Percentiles rank a stretch among this genome's conserved stretches.
These are phyloP conservation scores for Fraxinus paxiana DNA, from an alignment of 305 asterid genomes.

Conservation along the genomic window DNA sequence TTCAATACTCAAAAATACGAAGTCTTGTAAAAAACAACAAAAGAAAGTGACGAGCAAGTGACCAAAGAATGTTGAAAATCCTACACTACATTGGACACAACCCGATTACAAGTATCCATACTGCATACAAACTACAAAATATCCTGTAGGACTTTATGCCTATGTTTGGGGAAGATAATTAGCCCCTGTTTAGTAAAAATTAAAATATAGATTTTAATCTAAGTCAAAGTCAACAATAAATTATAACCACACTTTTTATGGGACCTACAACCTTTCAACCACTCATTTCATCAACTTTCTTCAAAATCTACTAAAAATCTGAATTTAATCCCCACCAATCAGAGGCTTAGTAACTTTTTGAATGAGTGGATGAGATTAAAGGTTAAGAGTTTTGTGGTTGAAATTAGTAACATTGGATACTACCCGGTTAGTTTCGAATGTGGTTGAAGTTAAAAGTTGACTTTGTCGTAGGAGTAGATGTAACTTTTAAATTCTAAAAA, in stretches of 20 bases:
- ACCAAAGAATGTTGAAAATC: neutral
- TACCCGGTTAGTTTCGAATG: neutral
- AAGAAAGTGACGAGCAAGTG: neutral
- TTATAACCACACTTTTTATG: neutral
- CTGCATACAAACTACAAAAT: neutral
- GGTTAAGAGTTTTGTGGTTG: neutral
- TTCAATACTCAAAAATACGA: neutral
- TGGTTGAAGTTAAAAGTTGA: neutral
- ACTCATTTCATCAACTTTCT: neutral
- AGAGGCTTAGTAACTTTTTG: neutral
- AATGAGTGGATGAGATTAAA: neutral
- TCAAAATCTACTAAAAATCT: neutral
- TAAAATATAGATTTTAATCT: no score
- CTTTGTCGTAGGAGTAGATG: neutral
- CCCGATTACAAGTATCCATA: neutral
- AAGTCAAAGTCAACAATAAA: neutral
- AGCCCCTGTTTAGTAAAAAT: no score
- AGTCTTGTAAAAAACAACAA: neutral
- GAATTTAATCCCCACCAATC: neutral
- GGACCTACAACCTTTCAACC: neutral
- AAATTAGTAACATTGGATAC: neutral
- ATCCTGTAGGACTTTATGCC: neutral
- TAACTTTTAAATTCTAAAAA: neutral
- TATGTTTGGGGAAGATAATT: neutral
- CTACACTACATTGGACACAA: neutral